Evolutionary conservation across 2,329 filamentous ascomycete genomes (phyloP), one percentile per base, ranked within the genome.

Genomic region (Diatrype stigma): DNA sequence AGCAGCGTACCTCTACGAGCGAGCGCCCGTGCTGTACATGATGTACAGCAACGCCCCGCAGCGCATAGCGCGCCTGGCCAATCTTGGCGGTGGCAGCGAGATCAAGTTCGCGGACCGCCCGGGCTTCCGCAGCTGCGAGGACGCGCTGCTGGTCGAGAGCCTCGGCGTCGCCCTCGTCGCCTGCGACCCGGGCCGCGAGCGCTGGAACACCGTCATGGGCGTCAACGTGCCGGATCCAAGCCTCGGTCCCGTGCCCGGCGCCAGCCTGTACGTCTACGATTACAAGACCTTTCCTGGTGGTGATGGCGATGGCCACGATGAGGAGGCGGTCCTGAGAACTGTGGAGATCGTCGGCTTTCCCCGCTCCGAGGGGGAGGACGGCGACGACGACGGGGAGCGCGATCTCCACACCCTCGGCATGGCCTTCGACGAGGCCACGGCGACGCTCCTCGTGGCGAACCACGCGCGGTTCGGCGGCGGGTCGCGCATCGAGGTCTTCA

Each of bases 391-490:
- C n/a, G n/a, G n/a, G n/a, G n/a, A n/a, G n/a, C n/a, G n/a, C n/a
- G 69, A 73, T 45, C 67, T 75, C 16, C 73, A 73, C 54, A 69
- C 70, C 0, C 51, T 76, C 1, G 73, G 73, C 4, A 52, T 75
- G 45, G 70, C 66, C 0, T 73, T 64, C 44, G 61, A 75, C 37
- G 63, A 64, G 46, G 37, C 59, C 2, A 64, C 67, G 0, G 67
- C 63, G 0, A 69, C 65, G 1, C 58, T 76, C 0, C 70, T 71
- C 28, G 66, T 70, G 3, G 57, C 62, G 1, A 76, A 68, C 57
- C 71, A 75, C 46, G 40, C 40, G 11, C 65, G n/a, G n/a, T n/a
- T 66, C 16, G 57, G 60, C 3, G 63, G 63, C 10, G 65, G 67
- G 10, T 56, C 70, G 3, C 60, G 66, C 0, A 63, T 75, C 30